A percentile compares a stretch with the other conserved stretches of the same genome.
Conservation (phyloP, 179 eudicot genomes). For the Actinidia arguta region DNA sequence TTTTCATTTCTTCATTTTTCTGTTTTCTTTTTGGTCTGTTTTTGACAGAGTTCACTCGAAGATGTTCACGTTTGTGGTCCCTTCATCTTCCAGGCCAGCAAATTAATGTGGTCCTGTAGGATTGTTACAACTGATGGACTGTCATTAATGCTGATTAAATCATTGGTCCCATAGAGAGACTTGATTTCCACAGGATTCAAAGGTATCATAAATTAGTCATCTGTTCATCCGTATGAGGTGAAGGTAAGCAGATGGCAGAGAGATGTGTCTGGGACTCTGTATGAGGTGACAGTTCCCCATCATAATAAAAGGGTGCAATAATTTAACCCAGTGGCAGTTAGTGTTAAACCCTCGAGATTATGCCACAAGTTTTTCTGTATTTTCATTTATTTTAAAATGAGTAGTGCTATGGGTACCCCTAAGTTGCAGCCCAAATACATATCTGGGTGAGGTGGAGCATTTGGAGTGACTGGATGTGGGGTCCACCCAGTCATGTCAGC, state of each 20-base stretch:
- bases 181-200: not conserved
- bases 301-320: not conserved
- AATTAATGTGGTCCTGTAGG: not conserved
- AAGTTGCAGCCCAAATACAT: no score
- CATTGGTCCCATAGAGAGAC: not conserved
- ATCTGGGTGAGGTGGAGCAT: no score
- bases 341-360: not conserved
- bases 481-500: no score
- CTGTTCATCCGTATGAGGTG: not conserved
- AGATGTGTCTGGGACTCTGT: not conserved
- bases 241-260: not conserved
- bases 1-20: not conserved
- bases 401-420: no score
- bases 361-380: no score
- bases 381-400: no score
- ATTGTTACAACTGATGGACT: not conserved
- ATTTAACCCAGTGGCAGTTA: not conserved
- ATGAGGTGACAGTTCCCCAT: not conserved
- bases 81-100: constrained; percentile 6
- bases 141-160: constrained; percentile 9
- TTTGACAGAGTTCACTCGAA: not conserved
- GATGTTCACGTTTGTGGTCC: constrained; percentile 9
- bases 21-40: not conserved
- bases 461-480: no score
- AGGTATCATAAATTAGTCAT: not conserved